phyloP scores from a whole-genome alignment of 2,329 filamentous ascomycete species.

The Xylaria sp. region DNA sequence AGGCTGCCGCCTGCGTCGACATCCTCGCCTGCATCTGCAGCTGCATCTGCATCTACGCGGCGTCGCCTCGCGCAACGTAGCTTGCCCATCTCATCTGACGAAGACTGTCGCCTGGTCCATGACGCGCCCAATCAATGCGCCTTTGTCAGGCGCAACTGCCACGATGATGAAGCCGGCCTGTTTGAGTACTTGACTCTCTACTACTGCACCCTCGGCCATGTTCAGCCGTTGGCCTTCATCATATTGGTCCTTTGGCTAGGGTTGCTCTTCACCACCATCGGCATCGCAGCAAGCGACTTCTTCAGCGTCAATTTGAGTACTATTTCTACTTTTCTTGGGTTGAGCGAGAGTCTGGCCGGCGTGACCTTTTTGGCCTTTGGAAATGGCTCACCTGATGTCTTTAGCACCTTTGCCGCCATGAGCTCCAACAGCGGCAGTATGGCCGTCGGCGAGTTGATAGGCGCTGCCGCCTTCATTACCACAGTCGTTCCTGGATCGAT shows the following conservation, averaged over 20 bases:
- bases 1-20: conserved; percentile 11
- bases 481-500: conserved; percentile 96
- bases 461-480: conserved; percentile 94
- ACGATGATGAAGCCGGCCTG: conserved; percentile 88
- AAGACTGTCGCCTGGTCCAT: conserved; percentile 83
- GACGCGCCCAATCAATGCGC: conserved; percentile 82
- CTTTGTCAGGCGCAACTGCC: conserved; percentile 84
- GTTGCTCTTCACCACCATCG: conserved; percentile 93
- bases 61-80: conserved; percentile 35
- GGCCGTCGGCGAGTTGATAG: conserved; percentile 93
- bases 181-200: conserved; percentile 90
- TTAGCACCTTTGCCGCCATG: conserved; percentile 99
- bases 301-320: conserved; percentile 97
- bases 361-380: conserved; percentile 97
- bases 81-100: conserved; percentile 41
- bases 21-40: background rate
- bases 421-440: conserved; percentile 95
- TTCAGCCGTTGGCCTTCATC: conserved; percentile 79
- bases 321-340: conserved; percentile 85
- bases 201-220: conserved; percentile 79
- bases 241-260: conserved; percentile 85
- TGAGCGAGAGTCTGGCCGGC: conserved; percentile 95
- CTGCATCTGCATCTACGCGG: conserved; percentile 6
- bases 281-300: conserved; percentile 97
- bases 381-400: conserved; percentile 97